A percentile compares a stretch with the other conserved stretches of the same genome.
Evolutionary conservation across 257 asterid genomes (phyloP).

Genomic region (Salvia splendens): DNA sequence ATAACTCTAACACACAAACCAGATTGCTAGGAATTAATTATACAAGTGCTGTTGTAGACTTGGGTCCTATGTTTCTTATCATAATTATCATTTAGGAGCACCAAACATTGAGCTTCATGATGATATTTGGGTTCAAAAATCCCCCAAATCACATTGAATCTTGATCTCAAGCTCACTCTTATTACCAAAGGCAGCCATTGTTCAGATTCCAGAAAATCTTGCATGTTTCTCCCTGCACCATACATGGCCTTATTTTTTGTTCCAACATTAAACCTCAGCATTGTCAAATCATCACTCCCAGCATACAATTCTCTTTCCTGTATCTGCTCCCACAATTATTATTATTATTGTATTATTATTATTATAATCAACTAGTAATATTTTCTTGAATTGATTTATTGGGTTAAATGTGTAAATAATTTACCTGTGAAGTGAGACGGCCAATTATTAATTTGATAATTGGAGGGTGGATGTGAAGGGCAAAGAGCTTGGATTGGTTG

Average conservation of each 20-base stretch:
- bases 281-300: constrained; percentile 40
- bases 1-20: neutral
- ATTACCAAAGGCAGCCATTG: constrained; percentile 54
- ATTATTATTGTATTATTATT: neutral
- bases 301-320: constrained; percentile 53
- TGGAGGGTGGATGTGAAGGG: constrained; percentile 69
- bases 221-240: constrained; percentile 82
- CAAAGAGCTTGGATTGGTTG: constrained; percentile 69
- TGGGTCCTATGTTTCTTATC: constrained; percentile 61
- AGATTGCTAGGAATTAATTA: constrained; percentile 26
- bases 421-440: constrained; percentile 66
- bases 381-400: neutral
- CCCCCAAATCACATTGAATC: constrained; percentile 61
- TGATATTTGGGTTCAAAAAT: constrained; percentile 52
- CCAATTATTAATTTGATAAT: constrained; percentile 41
- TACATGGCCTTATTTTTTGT: constrained; percentile 68
- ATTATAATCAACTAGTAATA: neutral
- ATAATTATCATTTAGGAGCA: constrained; percentile 40
- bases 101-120: constrained; percentile 53
- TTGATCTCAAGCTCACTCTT: constrained; percentile 47
- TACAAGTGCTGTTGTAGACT: constrained; percentile 52
- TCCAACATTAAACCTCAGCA: constrained; percentile 48
- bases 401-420: neutral
- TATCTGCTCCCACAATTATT: neutral
- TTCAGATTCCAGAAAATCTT: constrained; percentile 63